These are phyloP conservation scores for Paraphaeosphaeria sporulosa DNA, from an alignment of 2,329 filamentous ascomycete genomes.

Conservation along the genomic window DNA sequence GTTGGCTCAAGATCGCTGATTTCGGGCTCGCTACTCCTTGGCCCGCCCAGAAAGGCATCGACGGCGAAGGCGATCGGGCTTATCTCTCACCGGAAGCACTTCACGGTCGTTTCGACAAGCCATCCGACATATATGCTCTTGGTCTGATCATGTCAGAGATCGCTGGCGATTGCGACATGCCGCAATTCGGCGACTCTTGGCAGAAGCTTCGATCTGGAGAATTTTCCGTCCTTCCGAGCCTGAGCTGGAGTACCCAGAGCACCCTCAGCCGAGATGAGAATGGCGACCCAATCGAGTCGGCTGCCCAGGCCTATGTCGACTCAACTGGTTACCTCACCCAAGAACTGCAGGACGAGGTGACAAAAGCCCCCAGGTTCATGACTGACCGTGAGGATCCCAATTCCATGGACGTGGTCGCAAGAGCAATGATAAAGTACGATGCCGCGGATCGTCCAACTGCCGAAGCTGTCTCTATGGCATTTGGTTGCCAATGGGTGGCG, in stretches of 20 bases:
- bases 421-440: constrained; percentile 84
- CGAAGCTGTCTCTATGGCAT: constrained; percentile 74
- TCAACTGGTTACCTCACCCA: constrained; percentile 27
- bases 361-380: constrained; percentile 87
- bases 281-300: constrained; percentile 37
- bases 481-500: constrained; percentile 82
- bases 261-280: constrained; percentile 76
- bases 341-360: constrained; percentile 60
- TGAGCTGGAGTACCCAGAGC: constrained; percentile 80
- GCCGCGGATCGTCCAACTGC: constrained; percentile 77
- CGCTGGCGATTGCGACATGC: constrained; percentile 90
- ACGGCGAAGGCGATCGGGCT: constrained; percentile 93
- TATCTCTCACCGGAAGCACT: constrained; percentile 96
- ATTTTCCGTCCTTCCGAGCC: constrained; percentile 79
- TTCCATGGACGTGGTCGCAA: constrained; percentile 83
- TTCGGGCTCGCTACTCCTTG: constrained; percentile 83
- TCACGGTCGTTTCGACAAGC: constrained; percentile 84
- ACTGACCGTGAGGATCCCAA: constrained; percentile 73
- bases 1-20: constrained; percentile 83
- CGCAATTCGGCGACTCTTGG: constrained; percentile 92
- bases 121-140: constrained; percentile 91
- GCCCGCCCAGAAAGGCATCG: constrained; percentile 78
- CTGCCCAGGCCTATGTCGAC: constrained; percentile 41
- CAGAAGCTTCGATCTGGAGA: constrained; percentile 88
- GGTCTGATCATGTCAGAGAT: constrained; percentile 95